Evolutionary conservation across 2,329 filamentous ascomycete genomes (phyloP), one percentile per base, ranked within the genome.

Genomic region (Fusarium cyanostomum): DNA sequence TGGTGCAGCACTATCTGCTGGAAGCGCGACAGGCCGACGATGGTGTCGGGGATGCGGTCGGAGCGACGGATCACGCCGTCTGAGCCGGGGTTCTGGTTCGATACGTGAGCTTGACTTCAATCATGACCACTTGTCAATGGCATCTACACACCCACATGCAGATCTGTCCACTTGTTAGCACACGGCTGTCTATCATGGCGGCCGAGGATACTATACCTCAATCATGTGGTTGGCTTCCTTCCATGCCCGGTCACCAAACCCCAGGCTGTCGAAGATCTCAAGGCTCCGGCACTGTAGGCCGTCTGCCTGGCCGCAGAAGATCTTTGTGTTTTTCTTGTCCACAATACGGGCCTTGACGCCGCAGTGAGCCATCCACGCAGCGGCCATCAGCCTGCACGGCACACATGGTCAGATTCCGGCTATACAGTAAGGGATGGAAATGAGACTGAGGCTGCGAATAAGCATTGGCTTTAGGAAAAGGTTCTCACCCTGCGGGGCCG

Each of bases 181-280:
- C 49, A 39, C 75, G n/a, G 7, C 9, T 11, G 16, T 30, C 12
- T 13, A 44, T 7, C 12, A 34, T n/a, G n/a, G n/a, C n/a, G n/a
- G n/a, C 21, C 10, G 12, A 5, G 9, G 5, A 3, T 35, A 46
- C 0, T 12, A 15, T 24, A 70, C 67, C 87, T 86, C 89, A n/a
- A 89, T 79, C 78, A 91, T 85, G 69, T 87, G 87, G 70, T 89
- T 89, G 11, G 85, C 82, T 66, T 91, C 89, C 43, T 86, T 87
- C 84, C 86, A 87, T 2, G 82, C 84, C 5, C 83, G 78, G 62
- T 91, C 84, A 3, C 80, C 86, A 56, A 92, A 84, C 1, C 86
- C 89, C 65, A 92, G 89, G 45, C 84, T 87, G 66, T 92, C 88
- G 52, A 92, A 85, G n/a, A 92, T 90, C 73, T 92, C 88, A 2